These are phyloP conservation scores for Tulasnella sp. DNA, from an alignment of 768 basidiomycete species.

Conservation along the genomic window DNA sequence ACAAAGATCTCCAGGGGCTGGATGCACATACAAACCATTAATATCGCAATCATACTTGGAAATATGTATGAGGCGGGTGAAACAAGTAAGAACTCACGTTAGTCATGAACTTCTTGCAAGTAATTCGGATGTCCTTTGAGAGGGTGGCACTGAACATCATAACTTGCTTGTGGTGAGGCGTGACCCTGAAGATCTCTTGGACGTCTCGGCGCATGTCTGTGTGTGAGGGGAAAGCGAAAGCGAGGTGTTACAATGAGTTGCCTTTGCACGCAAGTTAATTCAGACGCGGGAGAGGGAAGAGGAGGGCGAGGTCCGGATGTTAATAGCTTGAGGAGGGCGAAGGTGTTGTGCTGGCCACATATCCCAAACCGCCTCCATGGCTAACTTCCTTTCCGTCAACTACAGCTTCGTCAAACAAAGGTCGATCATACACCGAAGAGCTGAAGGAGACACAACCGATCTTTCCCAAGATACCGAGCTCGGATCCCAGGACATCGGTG, in stretches of 20 bases:
- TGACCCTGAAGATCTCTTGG: slow-evolving; percentile 98
- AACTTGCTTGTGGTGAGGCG: slow-evolving; percentile 99
- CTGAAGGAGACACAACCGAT: no score
- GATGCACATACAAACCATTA: slow-evolving; percentile 13
- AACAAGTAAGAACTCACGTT: slow-evolving; percentile 62
- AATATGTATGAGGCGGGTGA: not conserved
- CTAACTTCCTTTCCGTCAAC: no score
- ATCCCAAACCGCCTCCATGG: no score
- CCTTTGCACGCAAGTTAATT: no score
- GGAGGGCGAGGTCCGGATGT: no score
- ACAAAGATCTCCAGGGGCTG: slow-evolving; percentile 99
- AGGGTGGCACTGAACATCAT: slow-evolving; percentile 99
- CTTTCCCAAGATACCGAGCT: no score
- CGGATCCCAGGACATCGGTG: no score
- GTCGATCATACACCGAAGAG: no score
- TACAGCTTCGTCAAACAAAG: no score
- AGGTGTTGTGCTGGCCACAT: no score
- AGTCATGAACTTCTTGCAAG: slow-evolving; percentile 99
- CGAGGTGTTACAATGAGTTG: not conserved
- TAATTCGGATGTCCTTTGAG: slow-evolving; percentile 90
- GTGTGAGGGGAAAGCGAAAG: slow-evolving; percentile 28
- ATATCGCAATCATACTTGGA: not conserved
- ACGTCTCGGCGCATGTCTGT: slow-evolving; percentile 99
- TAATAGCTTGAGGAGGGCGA: no score
- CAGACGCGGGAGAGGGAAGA: no score